Evolutionary conservation across 192 early-diverging fungal species (phyloP).

Genomic region (Pilobolus umbonatus): DNA sequence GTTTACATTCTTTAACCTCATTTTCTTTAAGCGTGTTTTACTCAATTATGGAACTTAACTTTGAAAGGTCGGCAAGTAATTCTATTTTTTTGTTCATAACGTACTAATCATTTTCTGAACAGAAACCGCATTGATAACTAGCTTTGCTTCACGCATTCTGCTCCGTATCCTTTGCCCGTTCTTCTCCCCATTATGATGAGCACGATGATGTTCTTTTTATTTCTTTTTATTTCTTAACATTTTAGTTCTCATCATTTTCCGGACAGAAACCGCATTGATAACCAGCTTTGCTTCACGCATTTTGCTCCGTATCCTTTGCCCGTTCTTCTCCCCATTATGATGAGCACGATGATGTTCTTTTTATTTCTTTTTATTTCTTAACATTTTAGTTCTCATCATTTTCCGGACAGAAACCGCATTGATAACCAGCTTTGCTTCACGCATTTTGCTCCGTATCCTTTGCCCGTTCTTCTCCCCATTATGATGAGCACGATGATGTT

Average conservation of each 20-base stretch:
- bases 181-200: too few relatives aligned
- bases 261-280: background rate
- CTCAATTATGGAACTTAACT: conserved; percentile 4
- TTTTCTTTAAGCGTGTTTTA: conserved; percentile 6
- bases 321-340: background rate
- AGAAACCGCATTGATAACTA: background rate
- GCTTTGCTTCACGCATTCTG: background rate
- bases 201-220: too few relatives aligned
- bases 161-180: background rate
- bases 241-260: background rate
- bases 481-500: background rate
- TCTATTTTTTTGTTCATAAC: background rate
- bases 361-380: background rate
- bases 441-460: conserved; percentile 6
- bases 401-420: background rate
- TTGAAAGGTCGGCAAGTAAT: conserved; percentile 1
- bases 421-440: background rate
- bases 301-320: background rate
- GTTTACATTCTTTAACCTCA: conserved; percentile 3
- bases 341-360: background rate
- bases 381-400: background rate
- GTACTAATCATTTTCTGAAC: background rate
- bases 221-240: too few relatives aligned
- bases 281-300: background rate
- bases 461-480: conserved; percentile 6